phyloP scores from a whole-genome alignment of 140 eudicot genomes.

The Erigeron philadelphicus region DNA sequence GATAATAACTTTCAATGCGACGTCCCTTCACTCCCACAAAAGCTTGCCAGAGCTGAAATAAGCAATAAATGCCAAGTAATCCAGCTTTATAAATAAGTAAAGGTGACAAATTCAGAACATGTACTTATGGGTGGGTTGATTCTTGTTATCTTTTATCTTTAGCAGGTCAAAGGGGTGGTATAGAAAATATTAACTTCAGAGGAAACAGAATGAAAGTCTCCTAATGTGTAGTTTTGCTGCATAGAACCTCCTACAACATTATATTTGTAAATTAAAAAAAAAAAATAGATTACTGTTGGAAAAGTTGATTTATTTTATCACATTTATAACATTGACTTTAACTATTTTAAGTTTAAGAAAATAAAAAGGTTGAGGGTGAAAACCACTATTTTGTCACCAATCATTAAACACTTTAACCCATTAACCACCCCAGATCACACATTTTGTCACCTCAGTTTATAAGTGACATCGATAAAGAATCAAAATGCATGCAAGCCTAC shows the following conservation, averaged over 20 bases:
- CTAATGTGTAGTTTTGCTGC: background rate
- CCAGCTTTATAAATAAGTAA: background rate
- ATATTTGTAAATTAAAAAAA: too few species aligned
- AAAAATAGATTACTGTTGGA: too few species aligned
- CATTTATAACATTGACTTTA: too few species aligned
- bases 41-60: constrained; percentile 94
- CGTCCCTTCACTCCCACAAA: constrained; percentile 93
- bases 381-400: too few species aligned
- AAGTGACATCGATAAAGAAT: background rate
- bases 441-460: background rate
- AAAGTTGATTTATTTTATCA: too few species aligned
- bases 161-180: background rate
- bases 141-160: background rate
- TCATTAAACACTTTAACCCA: background rate
- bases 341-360: too few species aligned
- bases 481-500: constrained; percentile 30
- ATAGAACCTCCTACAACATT: too few species aligned
- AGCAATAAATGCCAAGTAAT: constrained; percentile 6
- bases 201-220: background rate
- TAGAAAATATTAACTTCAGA: background rate
- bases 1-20: constrained; percentile 64
- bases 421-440: background rate
- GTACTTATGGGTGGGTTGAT: background rate
- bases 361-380: too few species aligned
- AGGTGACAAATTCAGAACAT: background rate